phyloP scores from a whole-genome alignment of 169 alveolate species.

The Besnoitia besnoiti region DNA sequence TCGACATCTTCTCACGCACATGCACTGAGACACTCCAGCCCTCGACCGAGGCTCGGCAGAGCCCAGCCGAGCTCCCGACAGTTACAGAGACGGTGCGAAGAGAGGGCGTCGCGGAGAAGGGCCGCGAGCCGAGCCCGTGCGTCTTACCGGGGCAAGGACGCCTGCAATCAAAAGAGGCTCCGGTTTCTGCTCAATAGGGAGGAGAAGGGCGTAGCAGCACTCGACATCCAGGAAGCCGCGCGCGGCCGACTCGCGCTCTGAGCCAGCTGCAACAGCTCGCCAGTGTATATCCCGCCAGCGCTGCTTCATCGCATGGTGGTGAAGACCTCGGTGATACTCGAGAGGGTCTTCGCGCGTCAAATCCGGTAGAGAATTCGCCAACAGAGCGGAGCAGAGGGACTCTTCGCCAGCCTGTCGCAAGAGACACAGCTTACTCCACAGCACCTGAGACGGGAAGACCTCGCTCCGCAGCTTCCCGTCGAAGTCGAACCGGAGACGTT shows the following conservation, averaged over 20 bases:
- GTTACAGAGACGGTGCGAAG: too few relatives aligned
- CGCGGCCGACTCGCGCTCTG: conserved; percentile 65
- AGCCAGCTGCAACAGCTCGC: conserved; percentile 69
- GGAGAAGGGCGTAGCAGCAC: too few relatives aligned
- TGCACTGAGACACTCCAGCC: too few relatives aligned
- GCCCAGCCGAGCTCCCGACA: too few relatives aligned
- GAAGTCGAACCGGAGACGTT: conserved; percentile 67
- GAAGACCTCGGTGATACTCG: conserved; percentile 64
- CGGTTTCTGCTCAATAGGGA: too few relatives aligned
- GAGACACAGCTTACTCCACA: neutral
- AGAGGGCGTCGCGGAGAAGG: too few relatives aligned
- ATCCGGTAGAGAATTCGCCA: neutral
- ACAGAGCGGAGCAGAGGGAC: neutral
- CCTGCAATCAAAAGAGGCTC: too few relatives aligned
- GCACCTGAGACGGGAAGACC: neutral
- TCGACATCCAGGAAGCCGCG: conserved; percentile 54
- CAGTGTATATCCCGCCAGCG: conserved; percentile 70
- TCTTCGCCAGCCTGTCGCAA: neutral
- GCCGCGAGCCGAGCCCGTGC: too few relatives aligned
- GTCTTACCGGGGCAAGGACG: too few relatives aligned
- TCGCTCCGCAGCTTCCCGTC: conserved; percentile 67
- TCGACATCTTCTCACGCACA: too few relatives aligned
- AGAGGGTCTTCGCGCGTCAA: conserved; percentile 46
- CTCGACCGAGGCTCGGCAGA: too few relatives aligned
- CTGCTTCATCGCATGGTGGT: conserved; percentile 69